These are phyloP conservation scores for Phaeosphaeriaceae sp. DNA, from an alignment of 2,329 filamentous ascomycete species.

Conservation along the genomic window DNA sequence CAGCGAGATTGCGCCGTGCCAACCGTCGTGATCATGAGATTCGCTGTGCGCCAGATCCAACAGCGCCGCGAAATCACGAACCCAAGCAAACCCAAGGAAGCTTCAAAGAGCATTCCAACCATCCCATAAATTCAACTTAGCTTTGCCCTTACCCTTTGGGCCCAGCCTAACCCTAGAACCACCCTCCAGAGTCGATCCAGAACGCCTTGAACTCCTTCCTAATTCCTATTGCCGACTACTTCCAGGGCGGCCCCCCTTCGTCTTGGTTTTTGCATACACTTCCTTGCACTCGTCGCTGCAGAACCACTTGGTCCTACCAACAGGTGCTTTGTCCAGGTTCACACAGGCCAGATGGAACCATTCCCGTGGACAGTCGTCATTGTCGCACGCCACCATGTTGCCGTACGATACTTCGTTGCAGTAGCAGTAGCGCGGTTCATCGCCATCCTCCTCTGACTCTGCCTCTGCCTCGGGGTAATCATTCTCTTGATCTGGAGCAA, in stretches of 20 bases:
- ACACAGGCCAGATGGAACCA: conserved; percentile 74
- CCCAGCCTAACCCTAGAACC: conserved; percentile 36
- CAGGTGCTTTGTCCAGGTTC: conserved; percentile 65
- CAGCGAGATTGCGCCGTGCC: conserved; percentile 3
- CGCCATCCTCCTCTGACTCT: conserved; percentile 48
- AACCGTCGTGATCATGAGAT: conserved; percentile 20
- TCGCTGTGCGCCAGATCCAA: conserved; percentile 16
- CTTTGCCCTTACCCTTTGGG: conserved; percentile 42
- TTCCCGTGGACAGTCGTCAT: conserved; percentile 68
- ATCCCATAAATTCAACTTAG: conserved; percentile 44
- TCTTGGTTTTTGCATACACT: conserved; percentile 34
- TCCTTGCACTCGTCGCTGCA: conserved; percentile 50
- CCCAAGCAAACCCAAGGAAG: conserved; percentile 31
- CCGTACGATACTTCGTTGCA: conserved; percentile 71
- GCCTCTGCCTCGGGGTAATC: conserved; percentile 45
- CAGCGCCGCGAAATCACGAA: conserved; percentile 24
- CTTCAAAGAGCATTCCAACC: conserved; percentile 46
- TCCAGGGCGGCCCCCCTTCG: conserved; percentile 45
- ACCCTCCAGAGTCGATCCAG: conserved; percentile 35
- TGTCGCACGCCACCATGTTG: conserved; percentile 73
- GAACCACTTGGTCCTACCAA: conserved; percentile 49
- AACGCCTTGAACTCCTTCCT: conserved; percentile 49
- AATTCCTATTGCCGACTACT: conserved; percentile 51
- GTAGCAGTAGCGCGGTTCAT: conserved; percentile 69
- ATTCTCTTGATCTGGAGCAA: conserved; percentile 42